Evolutionary conservation across 2,329 filamentous ascomycete species (phyloP), one percentile per base, ranked within the genome.

Genomic region (Colletotrichum eremochloae): DNA sequence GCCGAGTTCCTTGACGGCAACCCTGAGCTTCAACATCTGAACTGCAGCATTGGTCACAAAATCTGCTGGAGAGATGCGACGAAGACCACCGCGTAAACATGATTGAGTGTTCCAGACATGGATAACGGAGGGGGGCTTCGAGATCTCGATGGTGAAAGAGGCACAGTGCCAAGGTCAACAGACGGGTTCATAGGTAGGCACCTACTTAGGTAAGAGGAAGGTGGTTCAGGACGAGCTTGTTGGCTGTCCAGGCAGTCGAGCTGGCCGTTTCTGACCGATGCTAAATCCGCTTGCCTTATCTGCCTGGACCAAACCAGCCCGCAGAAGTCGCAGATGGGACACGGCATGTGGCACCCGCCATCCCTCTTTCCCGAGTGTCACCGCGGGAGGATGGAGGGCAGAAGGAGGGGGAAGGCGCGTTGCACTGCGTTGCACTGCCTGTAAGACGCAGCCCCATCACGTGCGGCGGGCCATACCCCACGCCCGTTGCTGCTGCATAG

Each of bases 21-120:
- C 15, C 24, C 65, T 18, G 24, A 24, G 31, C 67, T 67, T 8
- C 52, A 52, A 36, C 58, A 60, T 29, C 9, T 62, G 18, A 76
- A 76, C 62, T 76, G 75, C 46, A 71, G 74, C 20, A 74, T 77
- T 15, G 64, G 56, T 20, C 75, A 0, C 75, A 78, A 46, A 68
- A 77, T 53, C 71, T 73, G 2, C 61, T 78, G 15, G 42, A 64
- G 9, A 76, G 64, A 29, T 79, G 77, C 20, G 76, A 76, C 9
- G 42, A 68, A 40, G 42, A 72, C 40, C 11, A 2, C 12, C 11
- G 72, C 38, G 76, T 78, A 67, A 73, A 69, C 29, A 65, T 76
- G 11, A 72, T 73, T 20, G 48, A 18, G 11, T 55, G 31, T 40
- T 63, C 50, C 50, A 52, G 29, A 44, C 6, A 8, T 48, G 44